Percentiles rank a stretch among this genome's conserved stretches.
These are phyloP conservation scores for Didymella segeticola DNA, from an alignment of 2,329 filamentous ascomycete genomes.

Conservation along the genomic window DNA sequence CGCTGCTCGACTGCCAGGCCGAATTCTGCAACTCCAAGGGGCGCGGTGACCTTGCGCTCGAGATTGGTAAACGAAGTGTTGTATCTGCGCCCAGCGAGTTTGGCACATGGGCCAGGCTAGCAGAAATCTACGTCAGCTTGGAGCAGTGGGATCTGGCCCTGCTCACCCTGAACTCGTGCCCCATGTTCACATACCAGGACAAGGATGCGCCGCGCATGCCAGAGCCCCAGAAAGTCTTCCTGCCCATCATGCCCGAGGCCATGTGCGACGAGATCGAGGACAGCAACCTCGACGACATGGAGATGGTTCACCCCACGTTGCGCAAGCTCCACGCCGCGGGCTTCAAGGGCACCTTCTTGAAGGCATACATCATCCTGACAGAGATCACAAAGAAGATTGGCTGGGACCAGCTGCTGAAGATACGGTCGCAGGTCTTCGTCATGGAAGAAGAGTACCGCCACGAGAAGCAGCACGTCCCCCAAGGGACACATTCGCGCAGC, in stretches of 20 bases:
- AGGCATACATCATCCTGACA: constrained; percentile 91
- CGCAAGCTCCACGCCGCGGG: constrained; percentile 84
- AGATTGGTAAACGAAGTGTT: constrained; percentile 92
- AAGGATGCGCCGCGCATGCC: constrained; percentile 96
- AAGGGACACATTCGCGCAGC: constrained; percentile 65
- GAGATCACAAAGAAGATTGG: constrained; percentile 97
- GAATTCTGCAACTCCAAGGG: constrained; percentile 91
- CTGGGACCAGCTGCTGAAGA: constrained; percentile 95
- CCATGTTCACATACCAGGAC: constrained; percentile 99
- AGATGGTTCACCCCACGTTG: constrained; percentile 86
- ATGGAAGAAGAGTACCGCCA: constrained; percentile 99
- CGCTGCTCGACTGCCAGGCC: constrained; percentile 92
- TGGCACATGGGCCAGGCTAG: constrained; percentile 91
- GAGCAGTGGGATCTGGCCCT: constrained; percentile 97
- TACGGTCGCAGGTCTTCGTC: constrained; percentile 95
- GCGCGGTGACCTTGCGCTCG: constrained; percentile 83
- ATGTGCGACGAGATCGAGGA: constrained; percentile 96
- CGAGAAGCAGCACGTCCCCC: constrained; percentile 64
- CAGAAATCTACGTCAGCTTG: constrained; percentile 90
- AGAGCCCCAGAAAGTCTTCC: constrained; percentile 83
- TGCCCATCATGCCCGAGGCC: constrained; percentile 87
- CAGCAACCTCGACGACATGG: constrained; percentile 77
- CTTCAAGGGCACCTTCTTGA: constrained; percentile 94
- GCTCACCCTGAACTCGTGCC: constrained; percentile 95
- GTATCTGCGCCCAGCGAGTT: constrained; percentile 97